phyloP scores from a whole-genome alignment of 768 basidiomycete species.

The Boletus fagicola region DNA sequence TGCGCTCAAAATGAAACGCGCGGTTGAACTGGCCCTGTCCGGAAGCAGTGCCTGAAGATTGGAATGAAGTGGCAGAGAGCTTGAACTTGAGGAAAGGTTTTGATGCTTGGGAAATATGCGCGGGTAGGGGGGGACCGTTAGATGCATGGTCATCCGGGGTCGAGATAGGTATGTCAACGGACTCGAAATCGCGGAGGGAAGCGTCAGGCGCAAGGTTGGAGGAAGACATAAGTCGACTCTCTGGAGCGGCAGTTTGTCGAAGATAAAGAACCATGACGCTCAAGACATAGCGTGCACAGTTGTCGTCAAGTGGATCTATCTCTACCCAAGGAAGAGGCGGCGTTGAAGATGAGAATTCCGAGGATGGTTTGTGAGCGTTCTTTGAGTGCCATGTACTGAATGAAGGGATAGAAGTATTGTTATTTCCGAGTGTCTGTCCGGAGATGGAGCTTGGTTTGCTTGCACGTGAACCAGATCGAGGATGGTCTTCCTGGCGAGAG shows the following conservation, averaged over 20 bases:
- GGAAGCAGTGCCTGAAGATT: slow-evolving; percentile 38
- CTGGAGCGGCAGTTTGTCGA: slow-evolving; percentile 61
- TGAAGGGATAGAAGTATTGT: slow-evolving; percentile 39
- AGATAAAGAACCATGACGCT: slow-evolving; percentile 83
- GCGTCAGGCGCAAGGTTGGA: slow-evolving; percentile 61
- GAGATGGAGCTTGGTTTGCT: slow-evolving; percentile 38
- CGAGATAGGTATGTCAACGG: slow-evolving; percentile 41
- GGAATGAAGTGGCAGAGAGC: slow-evolving; percentile 42
- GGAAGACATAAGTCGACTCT: slow-evolving; percentile 56
- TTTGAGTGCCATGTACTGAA: slow-evolving; percentile 23
- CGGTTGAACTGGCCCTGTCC: slow-evolving; percentile 25
- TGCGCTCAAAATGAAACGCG: slow-evolving; percentile 52
- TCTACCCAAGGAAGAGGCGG: slow-evolving; percentile 53
- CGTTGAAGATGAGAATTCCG: slow-evolving; percentile 36
- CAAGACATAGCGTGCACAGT: slow-evolving; percentile 76
- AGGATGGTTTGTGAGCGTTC: slow-evolving; percentile 40
- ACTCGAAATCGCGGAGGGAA: slow-evolving; percentile 70
- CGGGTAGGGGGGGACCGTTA: slow-evolving; percentile 33
- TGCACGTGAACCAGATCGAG: slow-evolving; percentile 42
- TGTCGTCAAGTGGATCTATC: slow-evolving; percentile 74
- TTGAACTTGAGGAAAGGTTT: slow-evolving; percentile 32
- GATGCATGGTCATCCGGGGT: slow-evolving; percentile 21
- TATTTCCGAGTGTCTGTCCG: slow-evolving; percentile 25
- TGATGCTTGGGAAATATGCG: slow-evolving; percentile 40
- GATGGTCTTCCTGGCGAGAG: slow-evolving; percentile 39